These are phyloP conservation scores for Singerocomus inundabilis DNA, from an alignment of 1,284 basidiomycete genomes.

Conservation along the genomic window DNA sequence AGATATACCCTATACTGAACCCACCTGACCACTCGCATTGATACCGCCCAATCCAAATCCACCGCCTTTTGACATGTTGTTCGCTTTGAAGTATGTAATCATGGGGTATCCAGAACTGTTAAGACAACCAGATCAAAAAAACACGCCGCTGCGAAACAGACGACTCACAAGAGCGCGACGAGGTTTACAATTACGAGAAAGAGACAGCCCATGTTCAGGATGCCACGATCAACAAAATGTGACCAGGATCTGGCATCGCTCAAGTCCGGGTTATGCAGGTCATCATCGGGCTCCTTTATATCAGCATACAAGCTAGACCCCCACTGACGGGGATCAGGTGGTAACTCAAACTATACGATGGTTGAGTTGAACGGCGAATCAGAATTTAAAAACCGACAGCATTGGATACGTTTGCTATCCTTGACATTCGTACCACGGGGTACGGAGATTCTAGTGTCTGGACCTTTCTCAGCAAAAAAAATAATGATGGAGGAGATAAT, in stretches of 20 bases:
- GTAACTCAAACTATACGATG: slow-evolving; percentile 44
- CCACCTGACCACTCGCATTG: slow-evolving; percentile 69
- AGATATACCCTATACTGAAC: neutral
- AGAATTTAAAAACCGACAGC: slow-evolving; percentile 15
- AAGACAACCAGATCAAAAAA: neutral
- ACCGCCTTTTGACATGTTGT: slow-evolving; percentile 35
- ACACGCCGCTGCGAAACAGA: slow-evolving; percentile 5
- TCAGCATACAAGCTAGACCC: slow-evolving; percentile 48
- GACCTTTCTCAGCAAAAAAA: neutral
- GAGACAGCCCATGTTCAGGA: slow-evolving; percentile 67
- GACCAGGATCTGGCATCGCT: slow-evolving; percentile 24
- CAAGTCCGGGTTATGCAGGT: slow-evolving; percentile 53
- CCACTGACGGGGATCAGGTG: slow-evolving; percentile 54
- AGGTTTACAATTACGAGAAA: slow-evolving; percentile 47
- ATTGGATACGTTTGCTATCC: slow-evolving; percentile 18
- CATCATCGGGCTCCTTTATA: slow-evolving; percentile 51
- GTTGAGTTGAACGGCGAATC: slow-evolving; percentile 1
- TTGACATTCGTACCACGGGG: slow-evolving; percentile 20
- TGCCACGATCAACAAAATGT: slow-evolving; percentile 45
- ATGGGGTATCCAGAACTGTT: slow-evolving; percentile 55
- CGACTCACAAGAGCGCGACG: slow-evolving; percentile 51
- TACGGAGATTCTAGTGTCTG: slow-evolving; percentile 32
- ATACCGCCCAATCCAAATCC: slow-evolving; percentile 72
- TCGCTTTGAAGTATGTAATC: slow-evolving; percentile 46
- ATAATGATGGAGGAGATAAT: neutral